Evolutionary conservation across 148 eudicot species (phyloP), one percentile per base, ranked within the genome.

Genomic region (Rhododendron ferrugineum): DNA sequence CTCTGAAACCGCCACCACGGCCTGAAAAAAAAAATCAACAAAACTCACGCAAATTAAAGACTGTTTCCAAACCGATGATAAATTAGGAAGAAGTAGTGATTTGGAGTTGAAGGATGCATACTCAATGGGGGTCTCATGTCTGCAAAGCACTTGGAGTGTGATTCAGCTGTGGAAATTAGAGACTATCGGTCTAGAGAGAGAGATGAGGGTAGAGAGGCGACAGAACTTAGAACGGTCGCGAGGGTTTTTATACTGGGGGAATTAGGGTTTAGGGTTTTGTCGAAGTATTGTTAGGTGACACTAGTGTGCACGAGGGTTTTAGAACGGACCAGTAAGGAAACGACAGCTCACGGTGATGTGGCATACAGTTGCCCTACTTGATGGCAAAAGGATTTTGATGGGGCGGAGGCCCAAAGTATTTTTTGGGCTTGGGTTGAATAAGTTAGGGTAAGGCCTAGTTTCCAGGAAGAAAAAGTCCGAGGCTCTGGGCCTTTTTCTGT

Each of bases 1-100:
- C 89, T n/a, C 93, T 85, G 4, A 88, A 84, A 22, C 89, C 73
- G 16, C 87, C 86, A 42, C 92, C 84, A 62, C 89, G 86, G 2
- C 87, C 91, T 86, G 88, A 5, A 54, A 54, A 16, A 54, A 80
- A 77, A 3, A 80, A 49, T n/a, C 34, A 18, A 26, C 34, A 7
- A 81, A 81, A 11, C 62, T 37, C 30, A 58, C 47, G 9, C 15
- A 18, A 56, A 13, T 40, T 76, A 22, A 78, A 78, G 36, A 2
- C 11, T 62, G 11, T 23, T 23, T 9, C 28, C 30, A n/a, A 62
- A 23, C 11, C 74, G 5, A 68, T 1, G 34, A 68, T 4, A 28
- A 26, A 68, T 4, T 66, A 26, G 4, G 34, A 68, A 40, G 34
- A 26, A 66, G 34, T 10, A n/a, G 34, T 66, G 14, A n/a, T n/a